Evolutionary conservation across 768 basidiomycete genomes (phyloP).

Genomic region (Lentinus brumalis): DNA sequence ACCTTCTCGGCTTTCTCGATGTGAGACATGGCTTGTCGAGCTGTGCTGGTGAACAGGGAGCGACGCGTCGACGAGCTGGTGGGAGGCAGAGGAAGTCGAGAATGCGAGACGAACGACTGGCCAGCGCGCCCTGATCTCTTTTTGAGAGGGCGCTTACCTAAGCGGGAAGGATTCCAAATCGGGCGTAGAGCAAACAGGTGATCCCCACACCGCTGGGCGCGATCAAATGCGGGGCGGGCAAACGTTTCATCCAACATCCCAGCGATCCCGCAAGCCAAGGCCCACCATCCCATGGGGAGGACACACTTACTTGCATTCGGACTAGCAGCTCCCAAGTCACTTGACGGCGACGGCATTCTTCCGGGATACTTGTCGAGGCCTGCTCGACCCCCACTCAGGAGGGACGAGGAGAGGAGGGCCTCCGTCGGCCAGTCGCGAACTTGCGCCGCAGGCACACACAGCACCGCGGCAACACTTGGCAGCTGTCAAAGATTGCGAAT

Average conservation of each 20-base stretch:
- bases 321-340: too few species aligned
- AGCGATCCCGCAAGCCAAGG: background rate
- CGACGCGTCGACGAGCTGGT: background rate
- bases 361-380: too few species aligned
- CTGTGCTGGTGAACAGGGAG: background rate
- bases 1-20: slow-evolving; percentile 28
- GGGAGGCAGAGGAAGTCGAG: background rate
- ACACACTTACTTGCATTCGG: too few species aligned
- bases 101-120: background rate
- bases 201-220: slow-evolving; percentile 11
- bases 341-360: too few species aligned
- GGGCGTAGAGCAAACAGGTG: slow-evolving; percentile 14
- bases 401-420: too few species aligned
- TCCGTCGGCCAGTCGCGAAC: too few species aligned
- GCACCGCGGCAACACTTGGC: too few species aligned
- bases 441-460: too few species aligned
- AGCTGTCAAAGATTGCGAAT: too few species aligned
- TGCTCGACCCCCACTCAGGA: too few species aligned
- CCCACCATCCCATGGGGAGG: too few species aligned
- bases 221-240: slow-evolving; percentile 8
- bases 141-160: slow-evolving; percentile 14
- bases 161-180: slow-evolving; percentile 4
- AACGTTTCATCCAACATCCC: background rate
- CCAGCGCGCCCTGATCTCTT: background rate
- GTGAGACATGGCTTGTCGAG: slow-evolving; percentile 23